Percentiles rank a stretch among this genome's conserved stretches.
Conservation (phyloP, 305 asterid genomes). For the Fraxinus nigra region DNA sequence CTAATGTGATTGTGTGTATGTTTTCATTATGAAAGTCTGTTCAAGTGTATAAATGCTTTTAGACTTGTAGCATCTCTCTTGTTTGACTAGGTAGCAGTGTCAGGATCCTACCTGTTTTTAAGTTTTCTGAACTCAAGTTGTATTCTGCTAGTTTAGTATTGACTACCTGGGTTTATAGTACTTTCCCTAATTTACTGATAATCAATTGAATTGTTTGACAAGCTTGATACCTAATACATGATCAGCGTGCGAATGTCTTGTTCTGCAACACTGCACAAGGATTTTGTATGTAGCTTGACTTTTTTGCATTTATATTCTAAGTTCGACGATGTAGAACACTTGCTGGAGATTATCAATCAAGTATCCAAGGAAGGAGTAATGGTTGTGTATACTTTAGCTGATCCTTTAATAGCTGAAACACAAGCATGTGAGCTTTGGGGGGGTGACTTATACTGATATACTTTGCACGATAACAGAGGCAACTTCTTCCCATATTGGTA, state of each 20-base stretch:
- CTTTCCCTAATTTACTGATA: neutral
- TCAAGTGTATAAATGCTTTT: neutral
- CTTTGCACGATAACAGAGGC: slow-evolving; percentile 74
- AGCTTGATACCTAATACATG: neutral
- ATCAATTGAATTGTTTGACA: neutral
- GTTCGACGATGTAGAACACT: slow-evolving; percentile 61
- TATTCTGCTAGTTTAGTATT: neutral
- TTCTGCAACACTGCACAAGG: neutral
- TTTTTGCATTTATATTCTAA: slow-evolving; percentile 17
- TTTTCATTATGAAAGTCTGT: neutral
- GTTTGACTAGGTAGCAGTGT: too few relatives aligned
- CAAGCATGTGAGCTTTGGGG: slow-evolving; percentile 66
- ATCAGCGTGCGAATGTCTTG: neutral
- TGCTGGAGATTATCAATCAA: slow-evolving; percentile 65
- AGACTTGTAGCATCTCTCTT: too few relatives aligned
- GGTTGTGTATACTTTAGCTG: slow-evolving; percentile 68
- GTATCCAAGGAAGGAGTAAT: slow-evolving; percentile 77
- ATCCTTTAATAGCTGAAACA: slow-evolving; percentile 65
- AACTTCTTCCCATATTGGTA: slow-evolving; percentile 62
- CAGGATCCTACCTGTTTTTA: too few relatives aligned
- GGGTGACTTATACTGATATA: slow-evolving; percentile 52
- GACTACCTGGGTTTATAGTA: neutral
- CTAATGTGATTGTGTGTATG: neutral
- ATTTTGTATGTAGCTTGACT: neutral
- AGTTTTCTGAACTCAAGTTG: neutral